Conservation (phyloP, 2,329 filamentous ascomycete genomes). For the Alternaria burnsii region DNA sequence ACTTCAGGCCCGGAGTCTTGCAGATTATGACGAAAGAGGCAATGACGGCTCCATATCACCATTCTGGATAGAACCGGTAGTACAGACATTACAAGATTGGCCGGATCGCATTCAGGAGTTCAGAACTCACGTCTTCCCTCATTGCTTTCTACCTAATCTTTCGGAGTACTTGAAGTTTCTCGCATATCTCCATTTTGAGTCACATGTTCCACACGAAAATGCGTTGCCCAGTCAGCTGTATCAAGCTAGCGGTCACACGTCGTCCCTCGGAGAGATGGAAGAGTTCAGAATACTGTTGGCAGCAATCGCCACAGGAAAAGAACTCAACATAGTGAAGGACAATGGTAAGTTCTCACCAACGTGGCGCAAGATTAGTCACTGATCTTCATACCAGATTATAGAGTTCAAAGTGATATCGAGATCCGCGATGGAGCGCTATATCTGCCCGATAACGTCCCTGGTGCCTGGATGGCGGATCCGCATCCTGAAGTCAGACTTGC, state of each 20-base stretch:
- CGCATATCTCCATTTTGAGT: slow-evolving; percentile 46
- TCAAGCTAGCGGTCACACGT: slow-evolving; percentile 7
- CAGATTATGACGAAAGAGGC: slow-evolving; percentile 14
- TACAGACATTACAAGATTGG: slow-evolving; percentile 42
- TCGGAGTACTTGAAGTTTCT: slow-evolving; percentile 54
- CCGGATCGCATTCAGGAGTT: slow-evolving; percentile 52
- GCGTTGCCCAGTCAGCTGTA: slow-evolving; percentile 26
- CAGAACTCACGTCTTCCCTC: slow-evolving; percentile 58
- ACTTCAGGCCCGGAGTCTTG: slow-evolving; percentile 34
- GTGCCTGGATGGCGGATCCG: slow-evolving; percentile 48
- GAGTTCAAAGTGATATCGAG: slow-evolving; percentile 32
- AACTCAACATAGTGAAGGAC: slow-evolving; percentile 56
- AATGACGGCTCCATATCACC: slow-evolving; percentile 22
- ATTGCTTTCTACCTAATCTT: slow-evolving; percentile 54
- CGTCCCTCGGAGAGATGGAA: slow-evolving; percentile 27
- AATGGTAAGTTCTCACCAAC: slow-evolving; percentile 36
- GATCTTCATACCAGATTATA: slow-evolving; percentile 31
- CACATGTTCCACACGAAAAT: slow-evolving; percentile 34
- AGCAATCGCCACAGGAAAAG: slow-evolving; percentile 56
- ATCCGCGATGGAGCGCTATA: slow-evolving; percentile 53
- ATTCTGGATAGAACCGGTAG: slow-evolving; percentile 52
- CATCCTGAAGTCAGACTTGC: slow-evolving; percentile 70
- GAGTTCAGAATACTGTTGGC: slow-evolving; percentile 50
- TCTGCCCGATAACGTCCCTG: slow-evolving; percentile 61
- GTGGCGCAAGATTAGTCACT: neutral